Evolutionary conservation across 441 rosid species (phyloP).

Genomic region (Syzygium syzygioides): DNA sequence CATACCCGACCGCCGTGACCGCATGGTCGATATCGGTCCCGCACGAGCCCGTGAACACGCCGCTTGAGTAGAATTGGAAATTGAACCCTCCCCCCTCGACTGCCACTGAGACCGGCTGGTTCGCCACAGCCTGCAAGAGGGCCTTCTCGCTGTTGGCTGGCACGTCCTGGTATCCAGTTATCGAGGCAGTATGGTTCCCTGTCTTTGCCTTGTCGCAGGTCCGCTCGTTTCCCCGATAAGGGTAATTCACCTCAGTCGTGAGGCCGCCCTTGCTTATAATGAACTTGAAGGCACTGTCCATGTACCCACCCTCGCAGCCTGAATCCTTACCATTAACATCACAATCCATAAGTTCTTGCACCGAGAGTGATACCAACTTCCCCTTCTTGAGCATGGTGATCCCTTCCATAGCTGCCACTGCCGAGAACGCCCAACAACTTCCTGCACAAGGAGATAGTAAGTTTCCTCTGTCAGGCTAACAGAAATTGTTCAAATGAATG

Average conservation of each 20-base stretch:
- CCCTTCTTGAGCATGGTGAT: conserved; percentile 7
- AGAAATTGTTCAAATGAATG: neutral
- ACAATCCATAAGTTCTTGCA: conserved; percentile 10
- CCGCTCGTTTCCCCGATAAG: neutral
- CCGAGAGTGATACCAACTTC: conserved; percentile 6
- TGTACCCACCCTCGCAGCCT: conserved; percentile 7
- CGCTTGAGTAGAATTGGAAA: conserved; percentile 7
- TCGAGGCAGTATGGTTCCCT: neutral
- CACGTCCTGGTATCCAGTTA: conserved; percentile 12
- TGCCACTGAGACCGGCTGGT: conserved; percentile 13
- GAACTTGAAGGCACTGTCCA: conserved; percentile 7
- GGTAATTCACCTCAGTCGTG: neutral
- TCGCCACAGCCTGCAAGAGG: conserved; percentile 8
- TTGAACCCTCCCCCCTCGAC: neutral
- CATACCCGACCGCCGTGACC: conserved; percentile 2
- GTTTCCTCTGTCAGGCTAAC: neutral
- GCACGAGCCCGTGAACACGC: conserved; percentile 1
- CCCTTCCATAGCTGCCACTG: conserved; percentile 5
- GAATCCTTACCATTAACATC: neutral
- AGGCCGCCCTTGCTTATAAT: conserved; percentile 1
- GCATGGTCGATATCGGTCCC: conserved; percentile 3
- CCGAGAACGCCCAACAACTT: conserved; percentile 17
- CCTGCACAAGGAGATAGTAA: neutral
- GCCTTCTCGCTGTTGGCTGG: conserved; percentile 8
- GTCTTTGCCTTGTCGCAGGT: neutral